These are phyloP conservation scores for Pseudovirgaria hyperparasitica DNA, from an alignment of 2,329 filamentous ascomycete species.

Conservation along the genomic window DNA sequence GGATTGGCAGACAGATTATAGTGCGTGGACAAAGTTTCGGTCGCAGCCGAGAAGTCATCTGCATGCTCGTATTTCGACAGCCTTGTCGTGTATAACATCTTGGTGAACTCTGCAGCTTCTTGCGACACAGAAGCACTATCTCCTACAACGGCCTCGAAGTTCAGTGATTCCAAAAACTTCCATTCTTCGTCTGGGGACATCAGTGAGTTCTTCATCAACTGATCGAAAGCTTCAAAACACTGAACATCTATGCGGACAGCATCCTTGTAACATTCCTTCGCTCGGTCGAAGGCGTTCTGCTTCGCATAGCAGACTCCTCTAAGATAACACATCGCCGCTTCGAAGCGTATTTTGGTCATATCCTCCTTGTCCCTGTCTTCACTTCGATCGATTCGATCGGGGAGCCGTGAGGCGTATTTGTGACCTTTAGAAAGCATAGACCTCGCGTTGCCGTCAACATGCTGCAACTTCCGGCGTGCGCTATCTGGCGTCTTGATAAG, in stretches of 20 bases:
- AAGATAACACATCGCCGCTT: conserved; percentile 95
- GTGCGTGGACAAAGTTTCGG: conserved; percentile 84
- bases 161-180: conserved; percentile 73
- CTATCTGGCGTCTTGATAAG: conserved; percentile 58
- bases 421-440: conserved; percentile 33
- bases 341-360: conserved; percentile 64
- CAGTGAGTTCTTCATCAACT: conserved; percentile 91
- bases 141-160: conserved; percentile 73
- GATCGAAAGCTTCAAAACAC: conserved; percentile 96
- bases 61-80: conserved; percentile 92
- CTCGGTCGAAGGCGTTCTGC: conserved; percentile 91
- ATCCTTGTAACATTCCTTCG: conserved; percentile 97
- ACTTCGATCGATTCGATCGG: conserved; percentile 42
- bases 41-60: conserved; percentile 66
- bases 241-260: conserved; percentile 94
- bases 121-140: conserved; percentile 53
- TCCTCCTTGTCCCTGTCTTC: conserved; percentile 58
- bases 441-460: conserved; percentile 41
- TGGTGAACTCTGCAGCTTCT: conserved; percentile 86
- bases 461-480: conserved; percentile 58
- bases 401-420: conserved; percentile 33
- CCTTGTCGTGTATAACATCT: conserved; percentile 90
- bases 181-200: conserved; percentile 84
- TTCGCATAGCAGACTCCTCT: conserved; percentile 90
- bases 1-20: conserved; percentile 80